Evolutionary conservation across 148 eudicot species (phyloP), one percentile per base, ranked within the genome.

Genomic region (Pharnaceum exiguum): DNA sequence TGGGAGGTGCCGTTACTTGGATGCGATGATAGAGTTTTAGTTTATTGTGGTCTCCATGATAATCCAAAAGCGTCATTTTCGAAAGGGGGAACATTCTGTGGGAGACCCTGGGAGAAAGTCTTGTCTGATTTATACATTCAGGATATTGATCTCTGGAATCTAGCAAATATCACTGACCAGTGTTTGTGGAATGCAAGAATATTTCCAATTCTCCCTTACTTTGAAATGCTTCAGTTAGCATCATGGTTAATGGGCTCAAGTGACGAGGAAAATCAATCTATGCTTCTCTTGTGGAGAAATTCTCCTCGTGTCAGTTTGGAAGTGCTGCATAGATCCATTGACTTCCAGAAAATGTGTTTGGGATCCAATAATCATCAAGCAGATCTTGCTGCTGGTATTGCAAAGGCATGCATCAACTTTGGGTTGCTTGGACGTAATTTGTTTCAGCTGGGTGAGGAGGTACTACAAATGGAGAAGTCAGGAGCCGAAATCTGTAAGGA

Each of bases 1-100:
- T 93, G 99, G 99, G 96, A 93, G 80, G 99, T 93, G 60, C 99
- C 99, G 3, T 86, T 93, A 68, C 68, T 79, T 12, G 99, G 80
- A 65, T 59, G 69, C 66, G 64, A 67, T 37, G 83, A 80, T 57
- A 80, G 79, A 65, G 82, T 93, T 48, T 73, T 89, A 46, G 96
- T 89, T 29, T 89, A 83, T 65, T 93, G 99, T 78, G 99, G 99
- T 27, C 87, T 93, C 62, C 91, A 86, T 73, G 99, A 93, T 77
- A 93, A 93, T 77, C 96, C 99, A 13, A 93, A 93, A 70, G 69
- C 53, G 47, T 51, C 83, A n/a, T 59, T 81, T 50, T 69, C 71
- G 19, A 75, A 63, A 51, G 82, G 86, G 42, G 99, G 99, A 37
- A 88, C 91, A 35, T 93, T 93, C 63, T 93, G 99, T 77, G 99